A percentile compares a stretch with the other conserved stretches of the same genome.
phyloP scores from a whole-genome alignment of 1,284 basidiomycete species.

The Leccinum fallax region DNA sequence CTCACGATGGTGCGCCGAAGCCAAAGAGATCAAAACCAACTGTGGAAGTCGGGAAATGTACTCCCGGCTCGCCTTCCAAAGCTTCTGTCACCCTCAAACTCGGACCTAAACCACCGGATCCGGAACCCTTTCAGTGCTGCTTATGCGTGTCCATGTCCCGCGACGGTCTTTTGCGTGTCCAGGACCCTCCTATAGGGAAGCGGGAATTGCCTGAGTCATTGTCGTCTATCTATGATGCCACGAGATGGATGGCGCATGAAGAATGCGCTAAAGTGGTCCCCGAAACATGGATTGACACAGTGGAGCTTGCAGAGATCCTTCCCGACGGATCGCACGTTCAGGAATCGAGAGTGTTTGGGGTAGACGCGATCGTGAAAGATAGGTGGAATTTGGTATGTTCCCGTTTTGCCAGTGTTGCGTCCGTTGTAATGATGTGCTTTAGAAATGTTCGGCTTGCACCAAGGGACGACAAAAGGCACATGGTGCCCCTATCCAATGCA shows the following conservation, averaged over 20 bases:
- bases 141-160: constrained; percentile 69
- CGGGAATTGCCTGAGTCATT: constrained; percentile 47
- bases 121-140: constrained; percentile 71
- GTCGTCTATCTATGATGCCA: constrained; percentile 35
- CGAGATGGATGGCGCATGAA: constrained; percentile 72
- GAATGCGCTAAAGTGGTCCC: constrained; percentile 79
- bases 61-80: constrained; percentile 18
- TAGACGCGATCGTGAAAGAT: constrained; percentile 84
- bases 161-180: constrained; percentile 68
- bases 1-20: constrained; percentile 27
- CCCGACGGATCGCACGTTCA: constrained; percentile 40
- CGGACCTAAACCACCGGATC: constrained; percentile 58
- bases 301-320: constrained; percentile 41
- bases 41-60: constrained; percentile 5
- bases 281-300: constrained; percentile 83
- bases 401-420: constrained; percentile 8
- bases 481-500: constrained; percentile 93
- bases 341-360: constrained; percentile 73
- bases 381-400: constrained; percentile 84
- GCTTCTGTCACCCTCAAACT: constrained; percentile 59
- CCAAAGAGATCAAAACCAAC: constrained; percentile 38
- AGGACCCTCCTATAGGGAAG: constrained; percentile 60
- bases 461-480: constrained; percentile 68
- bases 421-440: constrained; percentile 10
- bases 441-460: constrained; percentile 89